Evolutionary conservation across 306 rosid species (phyloP), one percentile per base, ranked within the genome.

Genomic region (Pachyrhizus erosus): DNA sequence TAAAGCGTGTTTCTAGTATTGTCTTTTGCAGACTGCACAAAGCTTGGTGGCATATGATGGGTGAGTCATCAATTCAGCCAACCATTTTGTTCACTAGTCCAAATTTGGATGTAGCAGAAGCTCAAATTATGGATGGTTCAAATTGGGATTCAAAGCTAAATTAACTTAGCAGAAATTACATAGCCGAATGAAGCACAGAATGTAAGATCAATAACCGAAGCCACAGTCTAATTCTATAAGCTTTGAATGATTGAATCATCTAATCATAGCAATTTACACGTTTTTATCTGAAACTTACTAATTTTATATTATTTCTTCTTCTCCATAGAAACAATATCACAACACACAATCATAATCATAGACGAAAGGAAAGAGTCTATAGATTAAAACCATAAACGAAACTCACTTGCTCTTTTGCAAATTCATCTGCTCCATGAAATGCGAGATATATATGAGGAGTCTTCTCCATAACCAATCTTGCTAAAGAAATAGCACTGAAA

Each of bases 391-490:
- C 26, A n/a, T 17, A 17, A 66, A n/a, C 2, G 5, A 67, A 67
- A 67, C 73, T 68, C 31, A 87, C 90, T n/a, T 84, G 87, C 81
- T 84, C 69, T 42, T 27, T 77, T 3, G 90, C 90, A 73, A 84
- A 87, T n/a, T 87, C 73, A 45, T 87, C 84, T 15, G 90, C 90
- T 5, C 87, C 90, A 42, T 84, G 61, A 58, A 84, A 87, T 2
- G 84, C 90, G 2, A 87, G 73, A 73, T 90, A 94, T 18, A 94
- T 89, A 62, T 94, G 98, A 78, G 97, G 97, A n/a, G 98, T 94
- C 27, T 87, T 90, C 39, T 92, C 97, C 98, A 94, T 94, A 51
- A 93, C 91, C 77, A 89, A 72, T 15, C 97, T 82, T 40, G 98
- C 98, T 70, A 94, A 84, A 58, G 97, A 94, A 45, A 94, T 86